Evolutionary conservation across 257 asterid species (phyloP), one percentile per base, ranked within the genome.

Genomic region (Gentiana dahurica): DNA sequence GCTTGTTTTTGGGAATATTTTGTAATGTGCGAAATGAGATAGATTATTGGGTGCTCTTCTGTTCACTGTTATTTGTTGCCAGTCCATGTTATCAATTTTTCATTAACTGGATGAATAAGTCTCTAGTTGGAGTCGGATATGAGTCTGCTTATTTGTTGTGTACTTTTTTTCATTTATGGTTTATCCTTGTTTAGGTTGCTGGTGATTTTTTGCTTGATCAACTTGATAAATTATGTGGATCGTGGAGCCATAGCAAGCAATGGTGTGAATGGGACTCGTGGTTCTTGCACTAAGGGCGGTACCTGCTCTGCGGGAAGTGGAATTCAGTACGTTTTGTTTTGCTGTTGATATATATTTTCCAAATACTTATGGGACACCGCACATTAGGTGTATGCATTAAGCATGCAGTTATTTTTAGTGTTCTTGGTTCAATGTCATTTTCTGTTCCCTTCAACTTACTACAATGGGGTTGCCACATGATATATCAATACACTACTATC

Each of bases 191-290:
- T 61, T 74, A 77, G 82, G 73, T 67, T 73, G 66, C 82, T 77
- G 53, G 65, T 60, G 32, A 68, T 84, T 51, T 87, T 87, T 54
- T 87, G 94, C 57, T 46, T 78, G 32, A 79, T 87, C 71, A 84
- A 84, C 79, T 76, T 87, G 53, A 50, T 87, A 61, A 87, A 87
- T 73, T 87, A 84, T 80, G 55, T 87, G 13, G 96, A 87, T 68
- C 91, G 96, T 5, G 96, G 96, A 61, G 79, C 89, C 57, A 87
- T 87, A 73, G 96, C 94, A 12, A 87, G 96, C 75, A 87, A 87
- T 60, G 96, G 96, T 51, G 94, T 87, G 51, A 87, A 87, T 60
- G 96, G 96, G 61, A 84, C 81, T 68, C 79, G 62, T 33, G 61
- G 36, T 73, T 61, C 68, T 71, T 87, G 96, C 73, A 61, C 78